These are phyloP conservation scores for Corchorus olitorius DNA, from an alignment of 345 rosid species.

Conservation along the genomic window DNA sequence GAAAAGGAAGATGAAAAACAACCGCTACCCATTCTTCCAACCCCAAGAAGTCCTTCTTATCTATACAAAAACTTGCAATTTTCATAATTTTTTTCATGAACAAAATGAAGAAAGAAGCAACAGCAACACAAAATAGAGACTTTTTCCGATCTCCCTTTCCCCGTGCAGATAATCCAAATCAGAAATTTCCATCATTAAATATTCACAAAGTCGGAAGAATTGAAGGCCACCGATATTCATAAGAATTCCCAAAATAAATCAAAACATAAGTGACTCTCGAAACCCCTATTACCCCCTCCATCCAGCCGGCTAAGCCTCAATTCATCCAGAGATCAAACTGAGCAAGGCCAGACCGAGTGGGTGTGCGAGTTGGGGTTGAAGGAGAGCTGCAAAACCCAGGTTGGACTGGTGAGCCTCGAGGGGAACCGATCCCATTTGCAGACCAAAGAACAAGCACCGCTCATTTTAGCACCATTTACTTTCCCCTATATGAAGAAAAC, in stretches of 20 bases:
- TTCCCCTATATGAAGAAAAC: slow-evolving; percentile 70
- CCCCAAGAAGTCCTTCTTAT: slow-evolving; percentile 23
- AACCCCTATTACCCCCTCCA: not conserved
- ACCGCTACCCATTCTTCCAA: slow-evolving; percentile 31
- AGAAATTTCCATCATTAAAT: slow-evolving; percentile 14
- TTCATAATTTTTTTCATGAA: not conserved
- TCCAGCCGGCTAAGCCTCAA: not conserved
- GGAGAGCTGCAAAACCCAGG: slow-evolving; percentile 62
- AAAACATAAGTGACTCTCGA: not conserved
- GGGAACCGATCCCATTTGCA: slow-evolving; percentile 41
- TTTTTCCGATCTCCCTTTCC: slow-evolving; percentile 19
- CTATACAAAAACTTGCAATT: slow-evolving; percentile 23
- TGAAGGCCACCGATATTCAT: slow-evolving; percentile 22
- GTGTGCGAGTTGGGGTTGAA: slow-evolving; percentile 59
- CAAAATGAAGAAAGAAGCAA: not conserved
- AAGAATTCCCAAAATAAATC: slow-evolving; percentile 16
- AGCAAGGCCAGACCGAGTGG: slow-evolving; percentile 38
- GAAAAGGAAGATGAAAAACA: slow-evolving; percentile 18
- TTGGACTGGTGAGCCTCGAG: slow-evolving; percentile 52
- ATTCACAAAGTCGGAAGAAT: slow-evolving; percentile 35
- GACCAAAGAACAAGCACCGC: slow-evolving; percentile 32
- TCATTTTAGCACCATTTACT: slow-evolving; percentile 25
- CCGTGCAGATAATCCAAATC: slow-evolving; percentile 19
- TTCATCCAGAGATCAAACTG: slow-evolving; percentile 37
- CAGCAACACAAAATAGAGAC: slow-evolving; percentile 38